Base-by-base conservation (phyloP, 106 monocot species). In the Platanthera guangdongensis region DNA sequence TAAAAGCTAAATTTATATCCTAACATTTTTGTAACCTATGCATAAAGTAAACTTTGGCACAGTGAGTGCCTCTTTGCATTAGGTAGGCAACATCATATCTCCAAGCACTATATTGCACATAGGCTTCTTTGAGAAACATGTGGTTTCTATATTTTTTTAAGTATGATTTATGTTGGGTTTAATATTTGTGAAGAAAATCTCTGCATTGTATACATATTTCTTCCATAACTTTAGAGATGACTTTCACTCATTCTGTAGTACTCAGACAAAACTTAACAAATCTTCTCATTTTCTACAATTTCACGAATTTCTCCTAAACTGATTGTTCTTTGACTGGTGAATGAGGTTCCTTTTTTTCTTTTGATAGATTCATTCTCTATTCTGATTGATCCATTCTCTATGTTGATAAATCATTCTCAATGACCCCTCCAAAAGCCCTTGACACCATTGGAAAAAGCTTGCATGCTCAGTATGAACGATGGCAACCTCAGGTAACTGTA, bases 401-500 rank as follows among this genome's bases (percentile, higher is more conserved):
- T 30, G 32, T 65, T 75, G 39, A 5, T 74, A 97, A 93, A 97
- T 89, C 96, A 50, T 93, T 87, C 80, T 87, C 96, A 76, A 84
- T 96, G 88, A 83, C 87, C 73, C 78, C 89, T 74, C 78, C 93
- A 76, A 97, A 93, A 78, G 91, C 91, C 52, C 90, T 97, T 74
- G 96, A 97, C 45, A 81, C 79, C 74, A 93, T 97, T 82, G 96
- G 96, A 60, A 90, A 93, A 79, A 74, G 78, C 22, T 86, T 97
- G 81, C 93, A 97, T 82, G 68, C 85, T 71, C 96, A 97, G 80
- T 97, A 97, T 87, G 96, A 97, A 78, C 78, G 93, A 22, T 97
- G 93, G 96, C 96, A 97, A 68, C 93, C 96, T 75, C 68, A 83
- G 84, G 96, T 92, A 84, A 88, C 46, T 18, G 10, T 46, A 12